Evolutionary conservation across 768 basidiomycete genomes (phyloP).

Genomic region (Boletellus emodensis): DNA sequence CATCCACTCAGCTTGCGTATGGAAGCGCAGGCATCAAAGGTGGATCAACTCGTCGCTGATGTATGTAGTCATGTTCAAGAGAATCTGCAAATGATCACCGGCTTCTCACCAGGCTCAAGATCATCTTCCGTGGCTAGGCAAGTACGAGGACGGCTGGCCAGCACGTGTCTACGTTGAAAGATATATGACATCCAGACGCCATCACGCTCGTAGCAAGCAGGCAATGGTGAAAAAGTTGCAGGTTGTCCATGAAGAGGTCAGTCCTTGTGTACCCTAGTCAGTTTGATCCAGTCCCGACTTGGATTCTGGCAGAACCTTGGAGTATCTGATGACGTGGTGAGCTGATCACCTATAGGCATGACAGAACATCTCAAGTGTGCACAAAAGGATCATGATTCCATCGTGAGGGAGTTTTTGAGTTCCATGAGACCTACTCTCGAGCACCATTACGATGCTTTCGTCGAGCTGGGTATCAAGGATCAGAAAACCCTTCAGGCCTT

Average conservation of each 20-base stretch:
- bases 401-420: conserved; percentile 15
- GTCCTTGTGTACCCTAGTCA: not conserved
- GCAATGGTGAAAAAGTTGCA: too few species aligned
- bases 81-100: not conserved
- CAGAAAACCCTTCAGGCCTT: conserved; percentile 19
- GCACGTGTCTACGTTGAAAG: conserved; percentile 19
- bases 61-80: not conserved
- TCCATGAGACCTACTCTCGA: conserved; percentile 22
- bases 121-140: conserved; percentile 16
- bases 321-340: not conserved
- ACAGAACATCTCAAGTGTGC: not conserved
- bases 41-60: conserved; percentile 8
- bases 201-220: not conserved
- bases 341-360: conserved; percentile 1
- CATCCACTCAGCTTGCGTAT: conserved; percentile 13
- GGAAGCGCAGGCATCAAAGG: conserved; percentile 10
- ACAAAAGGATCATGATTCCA: not conserved
- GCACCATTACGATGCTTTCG: conserved; percentile 16
- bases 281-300: not conserved
- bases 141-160: conserved; percentile 18
- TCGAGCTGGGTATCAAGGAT: conserved; percentile 21
- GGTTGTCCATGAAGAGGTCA: not conserved
- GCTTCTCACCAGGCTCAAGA: conserved; percentile 3
- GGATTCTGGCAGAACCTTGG: not conserved
- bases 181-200: conserved; percentile 10